Evolutionary conservation across 768 basidiomycete species (phyloP).

Genomic region (Strobilomyces echinocephalus): DNA sequence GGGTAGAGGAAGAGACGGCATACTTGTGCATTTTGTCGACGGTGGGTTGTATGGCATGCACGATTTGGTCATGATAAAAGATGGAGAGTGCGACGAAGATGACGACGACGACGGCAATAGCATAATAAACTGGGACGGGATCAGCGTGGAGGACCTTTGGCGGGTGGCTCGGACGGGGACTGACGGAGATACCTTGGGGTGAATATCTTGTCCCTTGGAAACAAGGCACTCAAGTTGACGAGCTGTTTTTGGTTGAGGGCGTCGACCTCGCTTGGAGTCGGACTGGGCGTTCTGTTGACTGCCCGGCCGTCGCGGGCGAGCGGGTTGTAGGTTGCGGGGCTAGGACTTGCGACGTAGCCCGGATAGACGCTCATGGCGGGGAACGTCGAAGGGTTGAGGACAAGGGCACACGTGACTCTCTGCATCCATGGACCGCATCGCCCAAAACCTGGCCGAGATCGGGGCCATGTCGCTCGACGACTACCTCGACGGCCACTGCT

Average conservation of each 20-base stretch:
- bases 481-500: slow-evolving; percentile 16
- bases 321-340: slow-evolving; percentile 9
- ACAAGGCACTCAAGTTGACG: slow-evolving; percentile 42
- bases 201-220: slow-evolving; percentile 48
- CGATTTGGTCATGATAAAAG: slow-evolving; percentile 60
- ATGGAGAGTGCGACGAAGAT: slow-evolving; percentile 50
- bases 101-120: slow-evolving; percentile 43
- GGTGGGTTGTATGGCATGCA: slow-evolving; percentile 41
- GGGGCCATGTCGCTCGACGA: slow-evolving; percentile 26
- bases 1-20: slow-evolving; percentile 1
- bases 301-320: slow-evolving; percentile 13
- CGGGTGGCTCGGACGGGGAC: slow-evolving; percentile 16
- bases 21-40: slow-evolving; percentile 44
- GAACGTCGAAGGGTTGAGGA: not conserved
- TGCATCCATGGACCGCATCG: slow-evolving; percentile 21
- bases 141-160: not conserved
- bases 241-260: slow-evolving; percentile 39
- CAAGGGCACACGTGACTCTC: not conserved
- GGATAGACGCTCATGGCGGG: slow-evolving; percentile 18
- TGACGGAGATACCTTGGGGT: slow-evolving; percentile 54
- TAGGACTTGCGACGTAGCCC: slow-evolving; percentile 7
- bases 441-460: slow-evolving; percentile 23
- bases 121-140: slow-evolving; percentile 40
- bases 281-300: slow-evolving; percentile 50
- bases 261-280: slow-evolving; percentile 55